Conservation (phyloP, 768 basidiomycete species). For the Leccinum incarnatum region DNA sequence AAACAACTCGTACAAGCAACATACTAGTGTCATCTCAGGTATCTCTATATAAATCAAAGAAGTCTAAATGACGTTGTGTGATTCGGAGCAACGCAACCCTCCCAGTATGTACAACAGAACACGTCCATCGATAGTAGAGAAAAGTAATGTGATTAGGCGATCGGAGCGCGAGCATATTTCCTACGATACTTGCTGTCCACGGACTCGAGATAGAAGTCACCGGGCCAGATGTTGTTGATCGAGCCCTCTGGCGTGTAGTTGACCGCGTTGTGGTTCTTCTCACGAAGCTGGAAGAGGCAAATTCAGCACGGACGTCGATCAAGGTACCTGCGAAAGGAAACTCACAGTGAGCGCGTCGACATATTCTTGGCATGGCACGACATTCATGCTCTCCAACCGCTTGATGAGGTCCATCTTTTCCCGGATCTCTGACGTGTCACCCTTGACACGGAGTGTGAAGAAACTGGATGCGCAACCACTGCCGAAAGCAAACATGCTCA, state of each 20-base stretch:
- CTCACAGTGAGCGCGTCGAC: slow-evolving; percentile 78
- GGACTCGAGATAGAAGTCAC: slow-evolving; percentile 87
- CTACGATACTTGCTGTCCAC: slow-evolving; percentile 91
- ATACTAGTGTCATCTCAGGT: slow-evolving; percentile 1
- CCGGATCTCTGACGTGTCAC: slow-evolving; percentile 79
- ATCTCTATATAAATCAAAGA: too few species aligned
- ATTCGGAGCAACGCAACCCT: too few species aligned
- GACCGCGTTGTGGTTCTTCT: slow-evolving; percentile 92
- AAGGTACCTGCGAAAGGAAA: background rate
- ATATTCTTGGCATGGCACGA: slow-evolving; percentile 90
- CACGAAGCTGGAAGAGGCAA: slow-evolving; percentile 66
- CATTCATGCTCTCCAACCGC: slow-evolving; percentile 81
- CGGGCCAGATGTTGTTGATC: slow-evolving; percentile 91
- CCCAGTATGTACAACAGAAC: too few species aligned
- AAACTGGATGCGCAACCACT: slow-evolving; percentile 93
- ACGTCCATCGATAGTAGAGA: background rate
- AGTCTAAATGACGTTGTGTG: too few species aligned
- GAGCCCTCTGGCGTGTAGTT: slow-evolving; percentile 84
- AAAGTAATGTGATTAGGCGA: slow-evolving; percentile 16
- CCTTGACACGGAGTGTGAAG: slow-evolving; percentile 85
- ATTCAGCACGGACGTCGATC: background rate
- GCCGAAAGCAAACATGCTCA: slow-evolving; percentile 96
- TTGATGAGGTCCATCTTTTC: slow-evolving; percentile 78
- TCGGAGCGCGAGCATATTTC: slow-evolving; percentile 64
- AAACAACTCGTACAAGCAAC: slow-evolving; percentile 14